A percentile compares a stretch with the other conserved stretches of the same genome.
phyloP scores from a whole-genome alignment of 139 green algal species.

The Spirogloea muscicola region DNA sequence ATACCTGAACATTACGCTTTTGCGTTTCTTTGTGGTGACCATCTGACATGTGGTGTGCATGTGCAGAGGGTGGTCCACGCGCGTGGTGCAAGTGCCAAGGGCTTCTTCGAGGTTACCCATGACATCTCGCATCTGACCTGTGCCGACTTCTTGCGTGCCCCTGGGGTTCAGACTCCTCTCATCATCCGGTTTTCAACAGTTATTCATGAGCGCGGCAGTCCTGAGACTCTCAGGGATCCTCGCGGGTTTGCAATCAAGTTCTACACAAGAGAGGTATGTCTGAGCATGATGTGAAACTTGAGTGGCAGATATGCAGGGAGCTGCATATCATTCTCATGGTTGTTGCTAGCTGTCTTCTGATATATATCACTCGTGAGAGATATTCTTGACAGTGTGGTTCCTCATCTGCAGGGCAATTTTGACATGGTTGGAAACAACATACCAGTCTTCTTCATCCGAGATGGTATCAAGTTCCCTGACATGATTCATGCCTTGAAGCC shows the following conservation, averaged over 20 bases:
- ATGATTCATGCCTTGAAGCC: conserved; percentile 96
- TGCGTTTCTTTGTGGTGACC: too few relatives aligned
- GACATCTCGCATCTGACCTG: conserved; percentile 89
- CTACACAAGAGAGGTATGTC: conserved; percentile 92
- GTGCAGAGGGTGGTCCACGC: conserved; percentile 80
- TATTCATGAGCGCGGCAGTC: conserved; percentile 77
- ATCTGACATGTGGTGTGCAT: too few relatives aligned
- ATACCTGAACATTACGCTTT: too few relatives aligned
- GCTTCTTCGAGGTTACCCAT: conserved; percentile 97
- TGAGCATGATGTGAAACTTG: too few relatives aligned
- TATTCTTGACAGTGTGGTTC: neutral
- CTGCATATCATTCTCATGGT: neutral
- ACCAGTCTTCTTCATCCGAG: conserved; percentile 86
- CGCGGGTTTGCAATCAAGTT: conserved; percentile 97
- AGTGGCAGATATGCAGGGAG: conserved; percentile 4
- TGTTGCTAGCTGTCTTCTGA: conserved; percentile 9
- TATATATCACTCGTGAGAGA: neutral
- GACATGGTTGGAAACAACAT: conserved; percentile 87
- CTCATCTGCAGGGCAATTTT: conserved; percentile 40
- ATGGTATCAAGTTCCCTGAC: conserved; percentile 96
- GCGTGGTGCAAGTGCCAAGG: conserved; percentile 86
- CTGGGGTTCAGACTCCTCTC: conserved; percentile 88
- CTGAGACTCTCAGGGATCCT: conserved; percentile 87
- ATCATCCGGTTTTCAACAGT: conserved; percentile 92
- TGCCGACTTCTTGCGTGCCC: conserved; percentile 88